These are phyloP conservation scores for Brettanomyces anomalus DNA, from an alignment of 805 yeast genomes.

Conservation along the genomic window DNA sequence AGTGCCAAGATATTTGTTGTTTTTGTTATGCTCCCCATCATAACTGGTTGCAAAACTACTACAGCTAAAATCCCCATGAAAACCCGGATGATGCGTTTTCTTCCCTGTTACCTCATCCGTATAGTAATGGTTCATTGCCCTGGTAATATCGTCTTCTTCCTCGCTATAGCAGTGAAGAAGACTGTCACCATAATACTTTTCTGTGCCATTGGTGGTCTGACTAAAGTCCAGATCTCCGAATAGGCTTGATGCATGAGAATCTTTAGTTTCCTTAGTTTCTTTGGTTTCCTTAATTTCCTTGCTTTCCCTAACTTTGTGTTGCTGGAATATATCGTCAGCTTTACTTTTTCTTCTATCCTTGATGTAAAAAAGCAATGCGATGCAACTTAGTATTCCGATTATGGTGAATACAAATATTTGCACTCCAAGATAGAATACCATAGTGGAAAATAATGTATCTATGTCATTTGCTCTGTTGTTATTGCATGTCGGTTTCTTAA, in stretches of 20 bases:
- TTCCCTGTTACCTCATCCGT: slow-evolving; percentile 1
- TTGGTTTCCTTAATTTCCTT: no score
- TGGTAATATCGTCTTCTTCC: neutral
- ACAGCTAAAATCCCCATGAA: neutral
- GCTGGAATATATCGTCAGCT: no score
- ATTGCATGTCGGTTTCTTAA: no score
- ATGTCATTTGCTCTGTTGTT: no score
- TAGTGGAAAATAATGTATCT: neutral
- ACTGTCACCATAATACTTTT: slow-evolving; percentile 1
- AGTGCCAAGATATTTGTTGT: no score
- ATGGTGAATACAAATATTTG: neutral
- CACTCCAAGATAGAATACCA: neutral
- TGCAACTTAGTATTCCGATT: neutral
- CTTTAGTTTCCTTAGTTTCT: neutral
- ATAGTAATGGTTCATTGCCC: neutral
- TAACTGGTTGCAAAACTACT: neutral
- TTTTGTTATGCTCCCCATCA: neutral
- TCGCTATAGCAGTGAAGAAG: neutral
- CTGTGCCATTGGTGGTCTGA: neutral
- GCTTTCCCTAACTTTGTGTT: no score
- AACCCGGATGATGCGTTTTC: neutral
- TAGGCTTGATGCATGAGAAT: neutral
- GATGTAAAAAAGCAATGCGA: neutral
- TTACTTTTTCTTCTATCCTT: neutral
- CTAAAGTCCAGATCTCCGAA: neutral